Conservation (phyloP, 495 filamentous ascomycete species). For the Aspergillus biplanus region DNA sequence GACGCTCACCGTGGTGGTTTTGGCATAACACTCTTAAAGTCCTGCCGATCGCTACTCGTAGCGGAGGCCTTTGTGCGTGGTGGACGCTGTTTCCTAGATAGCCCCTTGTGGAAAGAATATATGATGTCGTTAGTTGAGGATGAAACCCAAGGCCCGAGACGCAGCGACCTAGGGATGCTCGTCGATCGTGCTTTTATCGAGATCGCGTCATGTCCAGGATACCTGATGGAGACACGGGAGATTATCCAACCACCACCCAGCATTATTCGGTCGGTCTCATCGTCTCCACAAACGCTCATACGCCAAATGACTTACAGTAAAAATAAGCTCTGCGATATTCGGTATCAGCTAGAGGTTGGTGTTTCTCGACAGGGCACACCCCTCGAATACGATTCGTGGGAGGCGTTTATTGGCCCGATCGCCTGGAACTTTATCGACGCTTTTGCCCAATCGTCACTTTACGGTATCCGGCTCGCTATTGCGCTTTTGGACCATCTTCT, state of each 20-base stretch:
- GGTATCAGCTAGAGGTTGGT: constrained; percentile 1
- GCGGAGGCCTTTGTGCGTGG: constrained; percentile 28
- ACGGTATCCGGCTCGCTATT: constrained; percentile 17
- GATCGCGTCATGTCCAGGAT: constrained; percentile 21
- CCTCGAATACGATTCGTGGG: constrained; percentile 3
- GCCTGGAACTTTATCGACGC: constrained; percentile 18
- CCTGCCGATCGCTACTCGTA: constrained; percentile 31
- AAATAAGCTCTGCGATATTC: not conserved
- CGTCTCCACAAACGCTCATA: not conserved
- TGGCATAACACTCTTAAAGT: constrained; percentile 26
- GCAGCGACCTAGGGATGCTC: constrained; percentile 20
- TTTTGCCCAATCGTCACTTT: constrained; percentile 12
- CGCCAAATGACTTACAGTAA: not conserved
- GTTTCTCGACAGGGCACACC: not conserved
- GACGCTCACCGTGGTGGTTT: constrained; percentile 29
- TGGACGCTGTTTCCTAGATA: constrained; percentile 28
- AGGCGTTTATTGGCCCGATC: constrained; percentile 18
- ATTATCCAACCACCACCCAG: not conserved
- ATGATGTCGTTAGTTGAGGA: constrained; percentile 19
- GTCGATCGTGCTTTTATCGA: constrained; percentile 28
- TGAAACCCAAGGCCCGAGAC: constrained; percentile 13
- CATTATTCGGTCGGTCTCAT: not conserved
- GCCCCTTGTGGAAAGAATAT: constrained; percentile 29
- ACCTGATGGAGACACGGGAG: constrained; percentile 17
- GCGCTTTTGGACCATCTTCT: constrained; percentile 13